These are phyloP conservation scores for Boletus edulis DNA, from an alignment of 768 basidiomycete genomes.

Conservation along the genomic window DNA sequence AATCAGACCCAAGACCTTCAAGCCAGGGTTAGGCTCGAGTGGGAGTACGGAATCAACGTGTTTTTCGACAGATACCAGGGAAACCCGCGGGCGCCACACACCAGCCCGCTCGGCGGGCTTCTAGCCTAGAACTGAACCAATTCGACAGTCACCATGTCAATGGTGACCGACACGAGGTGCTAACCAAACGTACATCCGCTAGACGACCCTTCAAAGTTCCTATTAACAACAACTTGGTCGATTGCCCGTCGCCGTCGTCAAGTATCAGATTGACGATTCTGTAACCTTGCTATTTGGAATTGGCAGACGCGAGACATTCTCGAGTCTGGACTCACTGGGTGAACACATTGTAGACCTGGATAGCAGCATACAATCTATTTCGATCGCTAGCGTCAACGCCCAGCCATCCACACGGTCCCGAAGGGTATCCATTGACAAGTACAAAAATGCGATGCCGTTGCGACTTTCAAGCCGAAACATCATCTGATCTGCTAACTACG, in stretches of 20 bases:
- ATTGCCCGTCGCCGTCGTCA: background rate
- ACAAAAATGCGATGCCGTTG: background rate
- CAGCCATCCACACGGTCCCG: background rate
- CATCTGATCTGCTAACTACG: background rate
- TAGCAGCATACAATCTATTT: background rate
- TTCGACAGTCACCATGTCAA: background rate
- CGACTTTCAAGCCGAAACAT: background rate
- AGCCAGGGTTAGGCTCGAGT: slow-evolving; percentile 4
- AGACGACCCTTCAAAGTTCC: background rate
- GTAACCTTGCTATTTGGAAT: background rate
- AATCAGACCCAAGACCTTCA: background rate
- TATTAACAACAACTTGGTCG: background rate
- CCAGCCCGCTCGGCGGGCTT: background rate
- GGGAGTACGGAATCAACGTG: background rate
- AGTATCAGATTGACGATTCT: background rate
- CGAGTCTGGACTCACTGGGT: background rate
- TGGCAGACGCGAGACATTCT: too few species aligned
- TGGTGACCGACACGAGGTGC: background rate
- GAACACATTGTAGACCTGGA: background rate
- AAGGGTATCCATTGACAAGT: too few species aligned
- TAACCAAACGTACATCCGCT: background rate
- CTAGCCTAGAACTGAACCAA: background rate
- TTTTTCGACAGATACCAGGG: background rate
- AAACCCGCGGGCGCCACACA: background rate
- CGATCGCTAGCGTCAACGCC: background rate